A percentile compares a stretch with the other conserved stretches of the same genome.
These are phyloP conservation scores for Xerocomellus dryophilus DNA, from an alignment of 768 basidiomycete species.

Conservation along the genomic window DNA sequence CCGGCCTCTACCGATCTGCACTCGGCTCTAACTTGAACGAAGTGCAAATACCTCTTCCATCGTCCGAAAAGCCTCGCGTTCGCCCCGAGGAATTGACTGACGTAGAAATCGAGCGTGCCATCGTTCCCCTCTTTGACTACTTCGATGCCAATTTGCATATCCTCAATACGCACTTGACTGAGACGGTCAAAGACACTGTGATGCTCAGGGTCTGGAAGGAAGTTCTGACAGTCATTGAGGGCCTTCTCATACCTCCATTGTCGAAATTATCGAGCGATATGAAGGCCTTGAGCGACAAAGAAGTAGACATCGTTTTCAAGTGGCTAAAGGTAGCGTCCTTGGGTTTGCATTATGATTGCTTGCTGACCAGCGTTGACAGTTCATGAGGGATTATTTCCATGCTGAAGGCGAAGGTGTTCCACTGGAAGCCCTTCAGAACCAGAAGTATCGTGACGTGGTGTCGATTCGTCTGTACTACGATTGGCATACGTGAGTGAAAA, in stretches of 20 bases:
- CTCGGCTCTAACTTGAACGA: conserved; percentile 64
- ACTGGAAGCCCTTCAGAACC: conserved; percentile 82
- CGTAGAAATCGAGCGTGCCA: conserved; percentile 91
- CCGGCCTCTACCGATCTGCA: conserved; percentile 78
- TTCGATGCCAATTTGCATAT: conserved; percentile 92
- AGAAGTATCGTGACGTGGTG: conserved; percentile 89
- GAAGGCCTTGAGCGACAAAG: conserved; percentile 91
- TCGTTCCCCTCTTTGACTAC: conserved; percentile 90
- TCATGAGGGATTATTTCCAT: conserved; percentile 92
- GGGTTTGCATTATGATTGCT: not conserved
- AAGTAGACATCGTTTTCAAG: conserved; percentile 98
- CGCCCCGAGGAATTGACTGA: conserved; percentile 84
- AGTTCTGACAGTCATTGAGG: conserved; percentile 80
- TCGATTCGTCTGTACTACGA: conserved; percentile 95
- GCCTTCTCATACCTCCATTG: conserved; percentile 85
- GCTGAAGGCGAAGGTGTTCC: conserved; percentile 90
- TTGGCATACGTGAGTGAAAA: conserved; percentile 74
- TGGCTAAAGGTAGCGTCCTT: conserved; percentile 75
- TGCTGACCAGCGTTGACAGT: conserved; percentile 44
- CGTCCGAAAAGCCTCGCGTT: conserved; percentile 70
- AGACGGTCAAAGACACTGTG: conserved; percentile 84
- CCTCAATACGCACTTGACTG: conserved; percentile 83
- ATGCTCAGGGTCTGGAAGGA: conserved; percentile 97
- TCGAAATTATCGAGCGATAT: conserved; percentile 83
- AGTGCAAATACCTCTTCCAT: conserved; percentile 73